A percentile compares a stretch with the other conserved stretches of the same genome.
These are phyloP conservation scores for Beauveria asiatica DNA, from an alignment of 2,329 filamentous ascomycete genomes.

Conservation along the genomic window DNA sequence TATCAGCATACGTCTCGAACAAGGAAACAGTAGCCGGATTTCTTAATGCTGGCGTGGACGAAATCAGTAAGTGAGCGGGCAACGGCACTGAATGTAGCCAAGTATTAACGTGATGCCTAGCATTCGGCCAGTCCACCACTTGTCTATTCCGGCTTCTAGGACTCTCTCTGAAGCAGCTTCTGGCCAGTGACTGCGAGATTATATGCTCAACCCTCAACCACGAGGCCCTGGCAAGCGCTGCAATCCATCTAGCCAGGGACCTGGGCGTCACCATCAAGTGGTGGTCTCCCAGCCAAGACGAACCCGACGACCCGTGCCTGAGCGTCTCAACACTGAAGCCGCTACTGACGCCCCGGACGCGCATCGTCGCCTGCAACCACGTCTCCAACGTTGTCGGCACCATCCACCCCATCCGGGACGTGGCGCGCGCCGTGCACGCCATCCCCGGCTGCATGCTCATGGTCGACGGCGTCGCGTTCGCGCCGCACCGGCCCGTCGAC, in stretches of 20 bases:
- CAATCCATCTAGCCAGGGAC: neutral
- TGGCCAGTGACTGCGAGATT: neutral
- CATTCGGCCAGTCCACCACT: neutral
- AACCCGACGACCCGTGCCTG: neutral
- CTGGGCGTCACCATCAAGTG: neutral
- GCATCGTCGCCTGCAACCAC: conserved; percentile 62
- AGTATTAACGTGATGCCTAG: neutral
- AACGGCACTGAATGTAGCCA: neutral
- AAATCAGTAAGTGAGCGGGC: neutral
- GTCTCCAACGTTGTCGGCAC: conserved; percentile 63
- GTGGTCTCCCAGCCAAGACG: neutral
- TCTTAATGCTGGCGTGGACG: neutral
- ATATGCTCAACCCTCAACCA: neutral
- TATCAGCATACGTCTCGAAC: neutral
- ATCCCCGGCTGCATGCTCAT: conserved; percentile 25
- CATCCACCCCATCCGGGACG: conserved; percentile 27
- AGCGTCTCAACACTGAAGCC: neutral
- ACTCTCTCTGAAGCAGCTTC: neutral
- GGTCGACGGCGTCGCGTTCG: conserved; percentile 65
- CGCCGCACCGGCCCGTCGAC: conserved; percentile 61
- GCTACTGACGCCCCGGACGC: conserved; percentile 53
- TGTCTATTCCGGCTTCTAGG: neutral
- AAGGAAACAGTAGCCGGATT: neutral
- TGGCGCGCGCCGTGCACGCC: conserved; percentile 41
- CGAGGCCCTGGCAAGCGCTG: neutral